phyloP scores from a whole-genome alignment of 306 rosid species.

The Rosa multiflora region DNA sequence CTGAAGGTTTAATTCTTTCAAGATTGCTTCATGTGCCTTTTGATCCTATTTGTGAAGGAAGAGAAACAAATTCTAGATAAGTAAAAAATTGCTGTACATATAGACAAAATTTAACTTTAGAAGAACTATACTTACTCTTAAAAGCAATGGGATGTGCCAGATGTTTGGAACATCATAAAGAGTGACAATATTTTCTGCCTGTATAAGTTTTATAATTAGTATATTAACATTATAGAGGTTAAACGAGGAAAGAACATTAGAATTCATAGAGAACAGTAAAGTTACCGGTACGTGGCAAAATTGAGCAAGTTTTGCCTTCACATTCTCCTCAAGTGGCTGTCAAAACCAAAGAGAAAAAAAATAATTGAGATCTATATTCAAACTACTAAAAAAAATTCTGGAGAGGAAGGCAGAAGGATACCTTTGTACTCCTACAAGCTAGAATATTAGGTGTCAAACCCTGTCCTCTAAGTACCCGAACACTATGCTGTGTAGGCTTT shows the following conservation, averaged over 20 bases:
- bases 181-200: slow-evolving; percentile 67
- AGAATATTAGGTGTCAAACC: slow-evolving; percentile 83
- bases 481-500: slow-evolving; percentile 92
- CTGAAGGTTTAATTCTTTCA: slow-evolving; percentile 69
- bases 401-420: slow-evolving; percentile 29
- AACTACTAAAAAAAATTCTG: slow-evolving; percentile 9
- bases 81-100: neutral
- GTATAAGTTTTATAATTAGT: slow-evolving; percentile 29
- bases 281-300: slow-evolving; percentile 87
- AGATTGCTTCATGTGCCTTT: slow-evolving; percentile 84
- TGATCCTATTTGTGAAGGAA: slow-evolving; percentile 58
- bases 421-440: slow-evolving; percentile 88
- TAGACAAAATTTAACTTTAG: neutral
- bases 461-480: slow-evolving; percentile 80
- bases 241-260: slow-evolving; percentile 18
- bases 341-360: slow-evolving; percentile 19
- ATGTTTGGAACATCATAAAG: slow-evolving; percentile 86
- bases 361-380: slow-evolving; percentile 17
- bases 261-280: slow-evolving; percentile 6
- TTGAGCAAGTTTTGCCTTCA: slow-evolving; percentile 72
- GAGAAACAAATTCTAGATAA: neutral
- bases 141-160: slow-evolving; percentile 78
- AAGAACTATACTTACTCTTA: slow-evolving; percentile 55
- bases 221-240: neutral
- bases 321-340: slow-evolving; percentile 71